phyloP scores from a whole-genome alignment of 345 rosid species.

The Populus ilicifolia region DNA sequence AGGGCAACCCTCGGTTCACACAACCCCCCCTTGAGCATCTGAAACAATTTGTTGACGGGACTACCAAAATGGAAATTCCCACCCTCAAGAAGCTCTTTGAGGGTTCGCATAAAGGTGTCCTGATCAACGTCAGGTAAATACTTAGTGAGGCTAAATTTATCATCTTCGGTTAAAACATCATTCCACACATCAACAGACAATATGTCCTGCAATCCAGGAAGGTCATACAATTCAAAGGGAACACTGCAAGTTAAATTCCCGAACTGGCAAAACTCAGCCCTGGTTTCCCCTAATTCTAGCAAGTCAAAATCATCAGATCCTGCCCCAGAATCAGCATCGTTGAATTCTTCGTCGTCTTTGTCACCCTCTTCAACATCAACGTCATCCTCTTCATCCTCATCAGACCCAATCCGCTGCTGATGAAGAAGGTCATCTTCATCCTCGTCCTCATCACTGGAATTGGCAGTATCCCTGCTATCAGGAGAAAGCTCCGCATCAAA shows the following conservation, averaged over 20 bases:
- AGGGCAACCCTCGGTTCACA: slow-evolving; percentile 95
- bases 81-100: slow-evolving; percentile 76
- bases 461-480: slow-evolving; percentile 53
- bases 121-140: slow-evolving; percentile 88
- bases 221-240: slow-evolving; percentile 89
- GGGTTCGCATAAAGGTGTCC: slow-evolving; percentile 51
- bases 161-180: slow-evolving; percentile 76
- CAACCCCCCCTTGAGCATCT: slow-evolving; percentile 86
- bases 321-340: slow-evolving; percentile 92
- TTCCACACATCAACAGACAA: slow-evolving; percentile 96
- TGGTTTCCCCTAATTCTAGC: slow-evolving; percentile 83
- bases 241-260: slow-evolving; percentile 76
- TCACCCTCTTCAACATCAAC: neutral
- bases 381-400: slow-evolving; percentile 25
- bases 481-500: slow-evolving; percentile 82
- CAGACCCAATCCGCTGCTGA: slow-evolving; percentile 53
- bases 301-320: slow-evolving; percentile 97
- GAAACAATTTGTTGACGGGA: slow-evolving; percentile 72
- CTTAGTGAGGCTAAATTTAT: slow-evolving; percentile 60
- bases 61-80: slow-evolving; percentile 83
- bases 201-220: slow-evolving; percentile 61
- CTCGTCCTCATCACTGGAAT: slow-evolving; percentile 75
- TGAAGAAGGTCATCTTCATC: slow-evolving; percentile 50
- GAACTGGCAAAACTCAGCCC: slow-evolving; percentile 84
- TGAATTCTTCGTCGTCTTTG: slow-evolving; percentile 61